Evolutionary conservation across 2,329 filamentous ascomycete species (phyloP).

Genomic region (Cercospora beticola): DNA sequence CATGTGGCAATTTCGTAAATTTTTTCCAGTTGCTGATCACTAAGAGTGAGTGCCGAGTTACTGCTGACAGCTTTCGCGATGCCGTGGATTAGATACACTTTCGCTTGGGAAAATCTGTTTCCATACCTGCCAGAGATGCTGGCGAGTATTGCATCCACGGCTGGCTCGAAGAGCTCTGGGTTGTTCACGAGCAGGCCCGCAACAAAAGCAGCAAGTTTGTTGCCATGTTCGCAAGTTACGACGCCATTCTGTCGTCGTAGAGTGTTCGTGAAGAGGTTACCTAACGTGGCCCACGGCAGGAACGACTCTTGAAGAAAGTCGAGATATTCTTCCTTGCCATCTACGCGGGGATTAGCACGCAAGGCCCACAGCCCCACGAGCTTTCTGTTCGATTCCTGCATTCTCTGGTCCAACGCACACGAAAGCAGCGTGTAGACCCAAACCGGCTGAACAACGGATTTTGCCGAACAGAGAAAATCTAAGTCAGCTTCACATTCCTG

Average conservation of each 20-base stretch:
- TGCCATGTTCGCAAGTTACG: slow-evolving; percentile 44
- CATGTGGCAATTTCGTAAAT: slow-evolving; percentile 35
- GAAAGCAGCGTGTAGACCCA: slow-evolving; percentile 48
- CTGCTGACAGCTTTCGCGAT: slow-evolving; percentile 39
- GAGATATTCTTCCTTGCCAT: slow-evolving; percentile 31
- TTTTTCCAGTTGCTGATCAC: slow-evolving; percentile 21
- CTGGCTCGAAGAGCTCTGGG: slow-evolving; percentile 15
- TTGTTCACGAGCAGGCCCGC: slow-evolving; percentile 32
- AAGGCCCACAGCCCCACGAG: slow-evolving; percentile 50
- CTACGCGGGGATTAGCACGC: slow-evolving; percentile 29
- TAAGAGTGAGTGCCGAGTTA: slow-evolving; percentile 22
- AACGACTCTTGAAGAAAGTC: slow-evolving; percentile 44
- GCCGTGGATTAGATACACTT: slow-evolving; percentile 46
- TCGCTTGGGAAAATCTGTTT: slow-evolving; percentile 45
- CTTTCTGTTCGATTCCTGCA: slow-evolving; percentile 50
- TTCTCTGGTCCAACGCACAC: slow-evolving; percentile 42
- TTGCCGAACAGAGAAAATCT: slow-evolving; percentile 39
- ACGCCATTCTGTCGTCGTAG: slow-evolving; percentile 35
- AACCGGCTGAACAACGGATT: slow-evolving; percentile 39
- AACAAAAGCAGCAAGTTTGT: slow-evolving; percentile 41
- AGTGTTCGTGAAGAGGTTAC: slow-evolving; percentile 45
- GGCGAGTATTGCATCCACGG: slow-evolving; percentile 38
- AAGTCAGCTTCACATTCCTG: slow-evolving; percentile 48
- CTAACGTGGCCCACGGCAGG: slow-evolving; percentile 50
- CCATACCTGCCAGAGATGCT: slow-evolving; percentile 29